phyloP scores from a whole-genome alignment of 257 asterid genomes.

The Solanum arcanum region DNA sequence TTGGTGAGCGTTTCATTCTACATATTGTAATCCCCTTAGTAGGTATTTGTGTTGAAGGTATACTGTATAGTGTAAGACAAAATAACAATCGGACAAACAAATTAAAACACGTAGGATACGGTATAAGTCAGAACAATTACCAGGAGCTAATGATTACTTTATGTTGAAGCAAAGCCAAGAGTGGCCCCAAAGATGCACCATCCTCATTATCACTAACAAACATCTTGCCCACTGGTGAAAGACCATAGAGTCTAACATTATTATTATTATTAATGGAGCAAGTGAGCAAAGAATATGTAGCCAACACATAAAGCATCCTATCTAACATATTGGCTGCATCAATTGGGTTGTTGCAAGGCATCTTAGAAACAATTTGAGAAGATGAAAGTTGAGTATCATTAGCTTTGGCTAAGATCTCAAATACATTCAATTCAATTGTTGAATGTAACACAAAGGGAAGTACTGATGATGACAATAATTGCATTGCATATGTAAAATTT shows the following conservation, averaged over 20 bases:
- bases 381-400: conserved; percentile 10
- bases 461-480: not conserved
- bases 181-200: conserved; percentile 13
- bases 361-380: conserved; percentile 8
- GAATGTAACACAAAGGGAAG: conserved; percentile 19
- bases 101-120: too few species aligned
- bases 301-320: conserved; percentile 15
- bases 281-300: conserved; percentile 16
- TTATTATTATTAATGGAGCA: not conserved
- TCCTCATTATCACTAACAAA: conserved; percentile 6
- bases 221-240: conserved; percentile 14
- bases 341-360: not conserved
- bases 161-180: conserved; percentile 5
- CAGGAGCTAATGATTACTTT: conserved; percentile 2
- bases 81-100: too few species aligned
- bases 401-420: conserved; percentile 16
- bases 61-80: too few species aligned
- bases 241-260: not conserved
- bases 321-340: conserved; percentile 13
- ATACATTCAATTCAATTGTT: conserved; percentile 13
- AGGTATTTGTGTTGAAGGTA: too few species aligned
- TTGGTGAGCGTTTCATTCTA: too few species aligned
- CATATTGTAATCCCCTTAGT: too few species aligned
- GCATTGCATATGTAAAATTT: conserved; percentile 4
- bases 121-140: not conserved